Evolutionary conservation across 345 rosid species (phyloP).

Genomic region (Brassica cretica): DNA sequence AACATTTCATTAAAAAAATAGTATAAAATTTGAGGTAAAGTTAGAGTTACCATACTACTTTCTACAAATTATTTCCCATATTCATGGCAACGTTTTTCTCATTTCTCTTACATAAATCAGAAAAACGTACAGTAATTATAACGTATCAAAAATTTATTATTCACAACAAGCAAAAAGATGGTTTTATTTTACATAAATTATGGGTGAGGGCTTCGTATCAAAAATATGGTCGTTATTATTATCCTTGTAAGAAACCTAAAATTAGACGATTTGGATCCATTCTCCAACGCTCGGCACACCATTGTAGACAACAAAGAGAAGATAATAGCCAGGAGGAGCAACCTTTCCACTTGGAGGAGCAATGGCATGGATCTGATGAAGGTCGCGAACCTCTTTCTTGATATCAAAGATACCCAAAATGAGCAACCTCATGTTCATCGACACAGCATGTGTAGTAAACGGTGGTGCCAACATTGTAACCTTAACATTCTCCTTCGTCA

Average conservation of each 20-base stretch:
- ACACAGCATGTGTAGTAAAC: constrained; percentile 62
- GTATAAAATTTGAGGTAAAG: too few species aligned
- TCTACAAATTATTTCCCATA: not conserved
- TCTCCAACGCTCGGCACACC: constrained; percentile 53
- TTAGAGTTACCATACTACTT: not conserved
- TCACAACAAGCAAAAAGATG: not conserved
- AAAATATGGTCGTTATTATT: not conserved
- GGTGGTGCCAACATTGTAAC: constrained; percentile 62
- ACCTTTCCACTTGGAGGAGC: constrained; percentile 49
- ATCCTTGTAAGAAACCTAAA: not conserved
- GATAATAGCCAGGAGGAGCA: constrained; percentile 63
- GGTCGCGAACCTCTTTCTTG: not conserved
- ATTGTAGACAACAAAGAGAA: constrained; percentile 45
- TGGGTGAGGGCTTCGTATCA: not conserved
- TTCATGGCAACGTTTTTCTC: not conserved
- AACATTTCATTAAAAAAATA: too few species aligned
- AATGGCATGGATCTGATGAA: constrained; percentile 23
- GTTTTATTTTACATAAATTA: not conserved
- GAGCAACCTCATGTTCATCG: constrained; percentile 66
- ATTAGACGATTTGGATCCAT: constrained; percentile 54
- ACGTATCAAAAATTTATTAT: not conserved
- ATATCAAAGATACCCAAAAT: constrained; percentile 36
- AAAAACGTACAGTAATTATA: not conserved
- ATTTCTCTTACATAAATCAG: not conserved
- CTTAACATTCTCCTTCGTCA: constrained; percentile 24